These are phyloP conservation scores for Diplodia intermedia DNA, from an alignment of 2,329 filamentous ascomycete genomes.

Conservation along the genomic window DNA sequence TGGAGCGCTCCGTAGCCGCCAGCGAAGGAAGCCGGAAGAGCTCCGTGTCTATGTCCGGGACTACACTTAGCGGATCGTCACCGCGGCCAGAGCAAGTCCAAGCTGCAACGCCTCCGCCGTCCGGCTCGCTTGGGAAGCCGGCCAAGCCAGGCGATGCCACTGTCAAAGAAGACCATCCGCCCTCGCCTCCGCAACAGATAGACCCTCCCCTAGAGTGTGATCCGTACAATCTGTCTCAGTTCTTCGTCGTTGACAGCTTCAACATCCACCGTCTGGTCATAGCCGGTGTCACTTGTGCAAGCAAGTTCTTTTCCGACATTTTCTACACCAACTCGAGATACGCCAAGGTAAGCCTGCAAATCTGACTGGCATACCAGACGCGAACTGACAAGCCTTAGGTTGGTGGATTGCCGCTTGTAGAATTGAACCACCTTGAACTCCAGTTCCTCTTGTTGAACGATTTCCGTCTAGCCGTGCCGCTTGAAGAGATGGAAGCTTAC, in stretches of 20 bases:
- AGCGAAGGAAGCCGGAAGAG: constrained; percentile 58
- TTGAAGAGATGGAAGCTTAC: constrained; percentile 96
- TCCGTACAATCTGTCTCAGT: constrained; percentile 66
- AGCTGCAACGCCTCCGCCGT: constrained; percentile 57
- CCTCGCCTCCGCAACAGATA: constrained; percentile 48
- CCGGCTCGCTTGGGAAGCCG: constrained; percentile 55
- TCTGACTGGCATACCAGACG: neutral
- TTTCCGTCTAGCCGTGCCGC: constrained; percentile 88
- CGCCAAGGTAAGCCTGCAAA: constrained; percentile 76
- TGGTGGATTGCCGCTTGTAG: constrained; percentile 86
- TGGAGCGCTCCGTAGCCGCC: constrained; percentile 49
- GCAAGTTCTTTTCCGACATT: constrained; percentile 99
- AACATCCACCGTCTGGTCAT: constrained; percentile 98
- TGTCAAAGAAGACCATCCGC: constrained; percentile 42
- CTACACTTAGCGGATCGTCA: constrained; percentile 40
- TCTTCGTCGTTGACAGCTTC: constrained; percentile 97
- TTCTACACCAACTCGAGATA: constrained; percentile 99
- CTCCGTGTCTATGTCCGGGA: constrained; percentile 39
- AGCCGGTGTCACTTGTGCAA: constrained; percentile 94
- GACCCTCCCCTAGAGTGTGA: constrained; percentile 51
- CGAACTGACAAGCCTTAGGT: constrained; percentile 65
- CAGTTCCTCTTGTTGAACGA: constrained; percentile 97
- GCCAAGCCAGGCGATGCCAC: constrained; percentile 39
- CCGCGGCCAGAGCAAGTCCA: constrained; percentile 46
- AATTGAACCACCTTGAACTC: constrained; percentile 94